A percentile compares a stretch with the other conserved stretches of the same genome.
These are phyloP conservation scores for Fraxinus baroniana DNA, from an alignment of 305 asterid species.

Conservation along the genomic window DNA sequence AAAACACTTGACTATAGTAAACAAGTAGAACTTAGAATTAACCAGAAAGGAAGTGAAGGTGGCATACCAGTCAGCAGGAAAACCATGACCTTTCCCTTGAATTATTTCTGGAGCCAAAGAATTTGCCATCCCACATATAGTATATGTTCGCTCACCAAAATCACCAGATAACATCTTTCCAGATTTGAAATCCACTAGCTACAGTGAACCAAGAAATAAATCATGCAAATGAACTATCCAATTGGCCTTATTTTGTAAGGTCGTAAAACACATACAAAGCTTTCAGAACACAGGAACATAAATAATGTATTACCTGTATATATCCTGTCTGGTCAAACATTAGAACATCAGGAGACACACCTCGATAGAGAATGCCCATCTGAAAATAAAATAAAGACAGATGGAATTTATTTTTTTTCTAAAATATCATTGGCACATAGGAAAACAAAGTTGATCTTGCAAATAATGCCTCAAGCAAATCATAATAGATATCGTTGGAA, in stretches of 20 bases:
- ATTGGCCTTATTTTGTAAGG: background rate
- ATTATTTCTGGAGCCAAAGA: constrained; percentile 92
- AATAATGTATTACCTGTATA: constrained; percentile 57
- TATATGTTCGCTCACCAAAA: constrained; percentile 62
- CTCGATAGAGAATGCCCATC: constrained; percentile 76
- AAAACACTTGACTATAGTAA: background rate
- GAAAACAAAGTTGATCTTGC: constrained; percentile 22
- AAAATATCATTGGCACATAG: background rate
- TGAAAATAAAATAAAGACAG: constrained; percentile 32
- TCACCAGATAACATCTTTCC: constrained; percentile 70
- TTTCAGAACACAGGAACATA: background rate
- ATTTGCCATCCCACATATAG: constrained; percentile 86
- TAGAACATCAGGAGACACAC: constrained; percentile 80
- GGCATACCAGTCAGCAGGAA: constrained; percentile 86
- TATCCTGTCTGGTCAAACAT: constrained; percentile 74
- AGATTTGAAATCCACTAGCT: constrained; percentile 95
- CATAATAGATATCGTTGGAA: constrained; percentile 24
- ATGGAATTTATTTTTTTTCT: background rate
- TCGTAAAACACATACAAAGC: background rate
- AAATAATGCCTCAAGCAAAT: constrained; percentile 68
- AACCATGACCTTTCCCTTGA: constrained; percentile 92
- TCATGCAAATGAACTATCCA: constrained; percentile 12
- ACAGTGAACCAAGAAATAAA: constrained; percentile 34
- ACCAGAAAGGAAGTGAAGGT: constrained; percentile 18
- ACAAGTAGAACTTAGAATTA: background rate